A percentile compares a stretch with the other conserved stretches of the same genome.
These are phyloP conservation scores for Durusdinium trenchii DNA, from an alignment of 73 alveolate genomes.

Conservation along the genomic window DNA sequence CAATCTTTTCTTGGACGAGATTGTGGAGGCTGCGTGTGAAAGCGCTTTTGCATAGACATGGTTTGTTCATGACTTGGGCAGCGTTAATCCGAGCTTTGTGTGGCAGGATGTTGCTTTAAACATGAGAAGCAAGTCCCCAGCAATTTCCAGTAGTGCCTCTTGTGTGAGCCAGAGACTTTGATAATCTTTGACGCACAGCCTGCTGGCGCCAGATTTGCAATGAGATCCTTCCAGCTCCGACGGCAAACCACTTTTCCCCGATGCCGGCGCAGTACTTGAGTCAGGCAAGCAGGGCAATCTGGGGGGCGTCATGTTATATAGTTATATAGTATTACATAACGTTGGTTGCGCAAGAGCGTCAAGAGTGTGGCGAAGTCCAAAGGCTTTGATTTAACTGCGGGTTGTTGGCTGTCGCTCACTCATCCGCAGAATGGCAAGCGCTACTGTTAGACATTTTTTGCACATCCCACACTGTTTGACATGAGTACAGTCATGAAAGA, in stretches of 20 bases:
- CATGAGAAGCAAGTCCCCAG: background rate
- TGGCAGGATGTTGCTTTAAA: background rate
- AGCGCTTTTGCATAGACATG: background rate
- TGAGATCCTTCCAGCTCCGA: constrained; percentile 81
- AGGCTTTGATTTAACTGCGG: too few species aligned
- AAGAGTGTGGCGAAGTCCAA: too few species aligned
- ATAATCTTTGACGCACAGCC: background rate
- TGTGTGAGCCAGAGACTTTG: background rate
- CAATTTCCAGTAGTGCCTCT: too few species aligned
- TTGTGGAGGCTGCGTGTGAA: constrained; percentile 48
- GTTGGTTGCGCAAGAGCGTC: too few species aligned
- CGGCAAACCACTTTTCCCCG: constrained; percentile 80
- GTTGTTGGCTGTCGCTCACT: too few species aligned
- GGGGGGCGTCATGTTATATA: too few species aligned
- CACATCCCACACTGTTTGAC: too few species aligned
- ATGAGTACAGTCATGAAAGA: too few species aligned
- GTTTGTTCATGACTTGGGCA: background rate
- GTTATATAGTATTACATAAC: too few species aligned
- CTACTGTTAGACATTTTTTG: too few species aligned
- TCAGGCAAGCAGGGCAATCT: too few species aligned
- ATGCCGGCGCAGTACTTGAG: constrained; percentile 89
- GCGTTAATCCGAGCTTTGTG: background rate
- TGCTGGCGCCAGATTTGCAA: constrained; percentile 60
- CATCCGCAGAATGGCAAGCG: too few species aligned
- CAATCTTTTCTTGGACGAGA: constrained; percentile 77